Percentiles rank a stretch among this genome's conserved stretches.
These are phyloP conservation scores for Salvia miltiorrhiza DNA, from an alignment of 257 asterid species.

Conservation along the genomic window DNA sequence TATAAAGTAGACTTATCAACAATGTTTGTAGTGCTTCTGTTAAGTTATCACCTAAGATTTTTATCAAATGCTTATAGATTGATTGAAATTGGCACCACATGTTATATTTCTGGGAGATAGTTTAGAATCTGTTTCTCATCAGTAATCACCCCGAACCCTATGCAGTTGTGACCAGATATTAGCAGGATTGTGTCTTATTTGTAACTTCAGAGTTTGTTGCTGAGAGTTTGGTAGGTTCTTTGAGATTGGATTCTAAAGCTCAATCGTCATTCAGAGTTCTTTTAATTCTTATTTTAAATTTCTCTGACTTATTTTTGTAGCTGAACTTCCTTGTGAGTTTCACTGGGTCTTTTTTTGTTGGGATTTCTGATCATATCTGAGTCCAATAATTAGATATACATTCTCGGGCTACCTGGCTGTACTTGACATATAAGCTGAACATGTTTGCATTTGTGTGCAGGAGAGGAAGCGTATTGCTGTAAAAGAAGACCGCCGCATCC, in stretches of 20 bases:
- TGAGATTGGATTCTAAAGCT: background rate
- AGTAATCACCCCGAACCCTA: too few relatives aligned
- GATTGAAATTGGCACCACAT: background rate
- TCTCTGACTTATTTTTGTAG: background rate
- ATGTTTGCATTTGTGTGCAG: conserved; percentile 31
- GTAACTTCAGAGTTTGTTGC: too few relatives aligned
- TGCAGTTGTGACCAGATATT: too few relatives aligned
- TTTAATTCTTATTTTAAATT: background rate
- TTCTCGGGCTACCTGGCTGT: background rate
- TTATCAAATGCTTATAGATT: background rate
- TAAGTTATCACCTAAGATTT: background rate
- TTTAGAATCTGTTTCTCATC: too few relatives aligned
- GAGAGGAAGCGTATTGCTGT: conserved; percentile 82
- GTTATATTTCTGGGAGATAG: too few relatives aligned
- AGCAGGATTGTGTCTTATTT: too few relatives aligned
- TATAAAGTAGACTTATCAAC: background rate
- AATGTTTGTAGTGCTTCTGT: background rate
- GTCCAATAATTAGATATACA: background rate
- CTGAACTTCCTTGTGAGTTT: background rate
- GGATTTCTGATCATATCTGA: background rate
- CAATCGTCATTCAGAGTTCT: background rate
- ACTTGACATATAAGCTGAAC: background rate
- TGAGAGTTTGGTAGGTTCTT: too few relatives aligned
- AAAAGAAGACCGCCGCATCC: conserved; percentile 72
- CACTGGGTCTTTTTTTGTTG: background rate